Evolutionary conservation across 352 stramenopile species (phyloP), one percentile per base, ranked within the genome.

Genomic region (Globisporangium radiosum): DNA sequence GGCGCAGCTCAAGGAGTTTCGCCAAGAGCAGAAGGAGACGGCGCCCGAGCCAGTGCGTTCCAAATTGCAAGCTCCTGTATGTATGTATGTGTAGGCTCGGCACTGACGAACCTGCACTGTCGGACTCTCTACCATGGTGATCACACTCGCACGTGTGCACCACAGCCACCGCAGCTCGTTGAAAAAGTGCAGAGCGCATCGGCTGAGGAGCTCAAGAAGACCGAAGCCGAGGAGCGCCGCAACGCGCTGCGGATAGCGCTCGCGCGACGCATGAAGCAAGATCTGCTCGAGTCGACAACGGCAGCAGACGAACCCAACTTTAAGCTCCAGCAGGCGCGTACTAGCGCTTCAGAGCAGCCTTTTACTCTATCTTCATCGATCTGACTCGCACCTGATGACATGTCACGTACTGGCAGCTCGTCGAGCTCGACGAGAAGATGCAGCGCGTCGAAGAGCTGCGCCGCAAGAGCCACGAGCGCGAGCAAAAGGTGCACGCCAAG

Each of bases 261-360:
- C 9, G 81, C 78, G 1, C 84, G 80, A 14, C 76, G 80, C 48
- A 89, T 94, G 80, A 94, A 92, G 63, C 80, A 91, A 55, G 84
- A 90, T 47, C 64, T 89, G 19, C 69, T 87, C n/a, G 73, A 84
- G 43, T 56, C 59, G 15, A 70, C 65, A 14, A 64, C 72, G 9
- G 65, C 47, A 9, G 17, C 63, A 19, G 66, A 63, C 53, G 62
- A 69, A 25, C n/a, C 59, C 9, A 66, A 66, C 57, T 86, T 86
- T 45, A 78, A 75, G 59, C 66, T 82, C 51, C 71, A 88, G 56
- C 75, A 88, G 71, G 78, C 84, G 57, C 37, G 65, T 57, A 43
- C 19, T 52, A 33, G 25, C 25, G 25, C 25, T 33, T 33, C 25
- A 33, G 25, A 33, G 25, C 25, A 33, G 25, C 25, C 25, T 3